These are phyloP conservation scores for Metschnikowia similis DNA, from an alignment of 805 yeast genomes.

Conservation along the genomic window DNA sequence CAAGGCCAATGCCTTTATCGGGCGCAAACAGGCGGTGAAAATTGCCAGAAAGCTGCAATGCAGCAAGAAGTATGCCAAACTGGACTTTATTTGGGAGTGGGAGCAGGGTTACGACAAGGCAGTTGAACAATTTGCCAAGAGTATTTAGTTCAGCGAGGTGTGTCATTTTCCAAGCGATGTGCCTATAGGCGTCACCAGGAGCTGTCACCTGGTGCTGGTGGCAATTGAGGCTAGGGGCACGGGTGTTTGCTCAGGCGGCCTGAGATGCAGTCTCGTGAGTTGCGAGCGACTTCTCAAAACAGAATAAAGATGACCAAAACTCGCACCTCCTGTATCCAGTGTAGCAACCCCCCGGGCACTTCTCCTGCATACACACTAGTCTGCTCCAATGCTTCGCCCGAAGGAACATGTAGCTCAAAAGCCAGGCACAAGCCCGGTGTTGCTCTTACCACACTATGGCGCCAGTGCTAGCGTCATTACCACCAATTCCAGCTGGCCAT, in stretches of 20 bases:
- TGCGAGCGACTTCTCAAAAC: not conserved
- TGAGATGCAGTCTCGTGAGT: not conserved
- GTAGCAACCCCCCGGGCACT: not conserved
- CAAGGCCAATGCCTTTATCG: constrained; percentile 63
- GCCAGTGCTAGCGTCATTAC: not conserved
- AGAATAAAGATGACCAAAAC: not conserved
- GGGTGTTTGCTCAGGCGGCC: not conserved
- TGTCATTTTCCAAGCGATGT: not conserved
- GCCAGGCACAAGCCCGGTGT: not conserved
- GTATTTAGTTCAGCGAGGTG: not conserved
- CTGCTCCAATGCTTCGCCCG: not conserved
- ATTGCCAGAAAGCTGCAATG: constrained; percentile 61
- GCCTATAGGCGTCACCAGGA: not conserved
- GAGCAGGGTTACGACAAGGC: constrained; percentile 80
- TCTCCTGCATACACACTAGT: not conserved
- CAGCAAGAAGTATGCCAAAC: constrained; percentile 47
- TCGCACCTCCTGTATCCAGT: not conserved
- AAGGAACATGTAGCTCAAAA: not conserved
- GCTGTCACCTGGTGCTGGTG: not conserved
- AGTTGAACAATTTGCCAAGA: constrained; percentile 32
- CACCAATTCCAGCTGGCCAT: not conserved
- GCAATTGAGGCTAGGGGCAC: not conserved
- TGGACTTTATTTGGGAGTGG: constrained; percentile 78
- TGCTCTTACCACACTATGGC: not conserved
- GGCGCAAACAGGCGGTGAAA: constrained; percentile 57